Percentiles rank a stretch among this genome's conserved stretches.
phyloP scores from a whole-genome alignment of 441 rosid species.

The Pelargonium cotyledonis region DNA sequence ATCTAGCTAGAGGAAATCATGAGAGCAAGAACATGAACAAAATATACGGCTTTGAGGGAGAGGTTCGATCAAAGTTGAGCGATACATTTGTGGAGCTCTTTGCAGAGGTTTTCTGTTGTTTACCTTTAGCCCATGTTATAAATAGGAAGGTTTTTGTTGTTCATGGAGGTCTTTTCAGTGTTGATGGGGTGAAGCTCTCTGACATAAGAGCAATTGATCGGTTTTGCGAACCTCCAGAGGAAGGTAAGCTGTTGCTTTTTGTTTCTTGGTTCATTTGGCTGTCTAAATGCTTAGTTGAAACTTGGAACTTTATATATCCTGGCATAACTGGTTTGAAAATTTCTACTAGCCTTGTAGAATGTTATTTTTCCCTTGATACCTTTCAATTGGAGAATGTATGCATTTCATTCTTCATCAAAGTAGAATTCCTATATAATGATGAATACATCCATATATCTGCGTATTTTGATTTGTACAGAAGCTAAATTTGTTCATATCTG shows the following conservation, averaged over 20 bases:
- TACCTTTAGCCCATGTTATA: constrained; percentile 88
- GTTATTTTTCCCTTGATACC: neutral
- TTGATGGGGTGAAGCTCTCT: constrained; percentile 86
- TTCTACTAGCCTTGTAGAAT: neutral
- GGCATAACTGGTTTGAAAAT: neutral
- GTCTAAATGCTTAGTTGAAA: neutral
- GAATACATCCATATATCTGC: neutral
- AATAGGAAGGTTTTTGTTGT: constrained; percentile 75
- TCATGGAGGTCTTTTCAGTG: constrained; percentile 97
- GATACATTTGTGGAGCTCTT: constrained; percentile 94
- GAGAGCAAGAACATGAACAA: constrained; percentile 99
- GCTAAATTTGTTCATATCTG: neutral
- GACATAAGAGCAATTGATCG: constrained; percentile 80
- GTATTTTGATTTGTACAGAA: neutral
- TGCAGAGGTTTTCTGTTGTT: constrained; percentile 90
- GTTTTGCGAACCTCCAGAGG: constrained; percentile 97
- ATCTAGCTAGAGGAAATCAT: constrained; percentile 93
- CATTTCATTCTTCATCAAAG: neutral
- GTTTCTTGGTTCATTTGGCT: neutral
- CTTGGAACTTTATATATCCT: neutral
- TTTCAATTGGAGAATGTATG: neutral
- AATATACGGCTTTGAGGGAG: constrained; percentile 97
- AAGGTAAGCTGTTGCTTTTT: constrained; percentile 46
- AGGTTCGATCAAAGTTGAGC: constrained; percentile 85
- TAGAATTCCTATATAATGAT: neutral